phyloP scores from a whole-genome alignment of 2,329 filamentous ascomycete genomes.

The Scedosporium aurantiacum region DNA sequence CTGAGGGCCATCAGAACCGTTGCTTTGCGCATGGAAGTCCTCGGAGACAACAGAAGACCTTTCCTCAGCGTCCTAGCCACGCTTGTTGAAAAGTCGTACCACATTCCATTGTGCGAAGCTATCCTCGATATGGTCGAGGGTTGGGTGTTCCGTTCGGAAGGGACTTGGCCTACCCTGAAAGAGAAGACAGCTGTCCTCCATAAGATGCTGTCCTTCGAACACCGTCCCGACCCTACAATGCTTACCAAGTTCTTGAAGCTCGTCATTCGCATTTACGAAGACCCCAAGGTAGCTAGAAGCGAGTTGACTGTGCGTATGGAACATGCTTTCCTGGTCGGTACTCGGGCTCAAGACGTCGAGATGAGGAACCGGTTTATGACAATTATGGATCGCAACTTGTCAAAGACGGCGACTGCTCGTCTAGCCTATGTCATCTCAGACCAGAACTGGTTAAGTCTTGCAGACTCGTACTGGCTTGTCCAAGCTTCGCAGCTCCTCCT shows the following conservation, averaged over 20 bases:
- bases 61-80: conserved; percentile 93
- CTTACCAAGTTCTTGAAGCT: conserved; percentile 89
- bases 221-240: conserved; percentile 69
- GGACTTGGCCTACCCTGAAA: conserved; percentile 93
- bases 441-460: conserved; percentile 94
- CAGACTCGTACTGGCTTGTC: conserved; percentile 92
- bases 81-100: conserved; percentile 88
- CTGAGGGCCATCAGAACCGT: conserved; percentile 93
- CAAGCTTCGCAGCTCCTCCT: conserved; percentile 91
- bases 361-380: conserved; percentile 96
- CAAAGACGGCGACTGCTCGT: conserved; percentile 80
- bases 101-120: conserved; percentile 77
- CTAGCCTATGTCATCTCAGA: conserved; percentile 80
- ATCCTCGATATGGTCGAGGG: conserved; percentile 86
- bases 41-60: conserved; percentile 81
- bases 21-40: conserved; percentile 79
- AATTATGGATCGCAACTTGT: conserved; percentile 90
- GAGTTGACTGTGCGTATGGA: conserved; percentile 96
- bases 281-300: conserved; percentile 86
- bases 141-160: conserved; percentile 93
- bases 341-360: conserved; percentile 81
- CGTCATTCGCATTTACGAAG: conserved; percentile 96
- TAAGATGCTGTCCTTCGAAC: conserved; percentile 96
- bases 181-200: conserved; percentile 98
- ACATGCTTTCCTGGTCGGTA: conserved; percentile 94